Evolutionary conservation across 257 asterid genomes (phyloP), one percentile per base, ranked within the genome.

Genomic region (Coffea canephora): DNA sequence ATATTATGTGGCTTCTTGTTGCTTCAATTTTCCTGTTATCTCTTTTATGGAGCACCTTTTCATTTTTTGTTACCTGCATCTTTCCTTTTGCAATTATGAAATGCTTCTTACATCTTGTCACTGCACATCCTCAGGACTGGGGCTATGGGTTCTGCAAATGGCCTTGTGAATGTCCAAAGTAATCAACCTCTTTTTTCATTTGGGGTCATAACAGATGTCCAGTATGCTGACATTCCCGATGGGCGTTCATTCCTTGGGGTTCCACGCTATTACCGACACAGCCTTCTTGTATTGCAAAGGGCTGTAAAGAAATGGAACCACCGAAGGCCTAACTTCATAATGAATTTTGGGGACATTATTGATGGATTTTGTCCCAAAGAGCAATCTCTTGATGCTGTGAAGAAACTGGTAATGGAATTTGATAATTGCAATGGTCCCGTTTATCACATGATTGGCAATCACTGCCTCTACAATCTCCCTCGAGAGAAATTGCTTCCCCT

Each of bases 141-240:
- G 82, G 80, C 78, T 69, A 91, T 95, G 97, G 93, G 89, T 31
- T 85, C 85, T 81, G 83, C 83, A 81, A 87, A 91, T 71, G 91
- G 91, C 39, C 73, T 87, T 54, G 77, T 84, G 27, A 73, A 62
- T 67, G 82, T 82, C 68, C 84, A 73, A 52, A 88, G 86, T 82
- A 88, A 86, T 83, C 85, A 87, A 70, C 99, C 98, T 59, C 93
- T 94, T 73, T 80, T 92, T 73, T 94, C 99, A 73, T 94, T 94
- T n/a, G 99, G 99, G 8, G 93, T 96, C 64, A 96, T 96, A 79
- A 83, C 99, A 11, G 98, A 96, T 83, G 96, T 96, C 80, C 99
- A 96, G 70, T 96, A 90, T 69, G 98, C 99, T 21, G 97, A 96
- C 73, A 96, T 96, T 84, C 94, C 97, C 1, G 92, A 96, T 72